Evolutionary conservation across 257 asterid species (phyloP).

Genomic region (Henckelia pumila): DNA sequence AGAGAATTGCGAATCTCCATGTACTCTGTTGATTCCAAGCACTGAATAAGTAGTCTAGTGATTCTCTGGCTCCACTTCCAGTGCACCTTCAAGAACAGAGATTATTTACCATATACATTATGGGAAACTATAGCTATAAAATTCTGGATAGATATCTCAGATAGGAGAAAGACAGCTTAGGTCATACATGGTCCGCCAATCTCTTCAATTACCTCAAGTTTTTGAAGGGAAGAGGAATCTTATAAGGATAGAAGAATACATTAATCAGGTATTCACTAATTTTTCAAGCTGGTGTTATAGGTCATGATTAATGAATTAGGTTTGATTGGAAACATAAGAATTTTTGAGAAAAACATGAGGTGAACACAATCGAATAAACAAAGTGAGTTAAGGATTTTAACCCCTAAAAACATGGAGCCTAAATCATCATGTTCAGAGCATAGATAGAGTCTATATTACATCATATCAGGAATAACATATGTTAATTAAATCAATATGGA

Average conservation of each 20-base stretch:
- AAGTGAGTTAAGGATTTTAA: neutral
- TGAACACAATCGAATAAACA: too few relatives aligned
- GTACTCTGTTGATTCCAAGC: conserved; percentile 91
- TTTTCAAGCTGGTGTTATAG: neutral
- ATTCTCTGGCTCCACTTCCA: conserved; percentile 99
- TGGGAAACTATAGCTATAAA: conserved; percentile 6
- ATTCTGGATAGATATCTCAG: neutral
- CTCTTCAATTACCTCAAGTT: neutral
- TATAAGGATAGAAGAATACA: too few relatives aligned
- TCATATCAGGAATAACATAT: neutral
- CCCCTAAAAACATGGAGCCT: neutral
- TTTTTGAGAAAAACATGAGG: neutral
- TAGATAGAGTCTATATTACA: neutral
- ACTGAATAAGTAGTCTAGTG: conserved; percentile 88
- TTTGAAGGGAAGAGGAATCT: neutral
- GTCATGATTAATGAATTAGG: neutral
- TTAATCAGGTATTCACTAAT: neutral
- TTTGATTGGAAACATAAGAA: neutral
- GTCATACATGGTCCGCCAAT: neutral
- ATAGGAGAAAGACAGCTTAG: neutral
- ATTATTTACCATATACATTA: neutral
- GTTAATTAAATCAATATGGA: too few relatives aligned
- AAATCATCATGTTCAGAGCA: conserved; percentile 6
- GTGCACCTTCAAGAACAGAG: conserved; percentile 65
- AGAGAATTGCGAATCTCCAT: conserved; percentile 98